phyloP scores from a whole-genome alignment of 305 asterid genomes.

The Fraxinus angustifolia region DNA sequence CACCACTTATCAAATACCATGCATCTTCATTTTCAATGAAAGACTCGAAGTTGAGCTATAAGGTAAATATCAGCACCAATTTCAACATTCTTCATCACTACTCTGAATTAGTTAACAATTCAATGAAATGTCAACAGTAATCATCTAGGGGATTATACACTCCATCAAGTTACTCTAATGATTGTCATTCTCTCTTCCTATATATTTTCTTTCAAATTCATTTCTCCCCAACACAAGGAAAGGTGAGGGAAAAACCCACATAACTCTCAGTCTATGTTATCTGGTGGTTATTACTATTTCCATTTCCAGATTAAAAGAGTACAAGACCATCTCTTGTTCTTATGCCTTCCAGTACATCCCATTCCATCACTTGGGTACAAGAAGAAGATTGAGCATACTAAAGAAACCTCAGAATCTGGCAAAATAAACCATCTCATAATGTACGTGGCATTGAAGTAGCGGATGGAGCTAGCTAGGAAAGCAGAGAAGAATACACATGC shows the following conservation, averaged over 20 bases:
- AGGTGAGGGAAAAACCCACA: neutral
- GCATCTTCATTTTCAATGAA: neutral
- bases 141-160: neutral
- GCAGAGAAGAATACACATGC: neutral
- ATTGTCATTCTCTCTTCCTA: neutral
- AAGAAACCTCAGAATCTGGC: neutral
- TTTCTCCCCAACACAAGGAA: neutral
- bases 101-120: neutral
- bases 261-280: neutral
- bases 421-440: neutral
- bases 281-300: conserved; percentile 9
- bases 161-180: neutral
- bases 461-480: neutral
- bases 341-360: neutral
- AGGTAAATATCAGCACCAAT: neutral
- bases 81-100: neutral
- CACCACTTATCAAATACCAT: neutral
- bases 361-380: conserved; percentile 5
- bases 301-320: neutral
- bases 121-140: neutral
- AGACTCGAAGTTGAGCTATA: neutral
- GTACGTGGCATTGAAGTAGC: neutral
- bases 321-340: neutral
- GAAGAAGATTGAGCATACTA: neutral
- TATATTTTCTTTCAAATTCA: neutral